Base-by-base conservation (phyloP, 2,329 filamentous ascomycete species). In the Xylaria sp. region DNA sequence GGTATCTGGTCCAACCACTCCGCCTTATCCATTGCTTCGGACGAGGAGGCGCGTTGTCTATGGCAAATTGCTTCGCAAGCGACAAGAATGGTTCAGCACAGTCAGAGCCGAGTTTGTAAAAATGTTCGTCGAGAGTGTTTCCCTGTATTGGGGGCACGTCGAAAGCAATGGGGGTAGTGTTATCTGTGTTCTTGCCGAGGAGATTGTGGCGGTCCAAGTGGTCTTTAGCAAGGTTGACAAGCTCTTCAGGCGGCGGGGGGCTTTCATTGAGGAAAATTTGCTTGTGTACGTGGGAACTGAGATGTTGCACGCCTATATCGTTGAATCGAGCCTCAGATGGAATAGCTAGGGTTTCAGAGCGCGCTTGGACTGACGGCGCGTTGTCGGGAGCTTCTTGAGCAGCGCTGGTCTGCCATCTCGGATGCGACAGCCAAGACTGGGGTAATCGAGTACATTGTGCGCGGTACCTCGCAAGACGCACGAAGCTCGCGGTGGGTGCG, bases 1-100 rank as follows among this genome's bases (percentile, higher is more conserved):
- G 83, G 78, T 99, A 99, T 77, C 93, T 97, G 0, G 94, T 98
- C 95, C 95, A 99, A 1, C 95, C 96, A 73, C 92, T 96, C 69
- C 81, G 84, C 40, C 79, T 85, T 28, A 89, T 78, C 95, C 95
- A 99, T 82, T 88, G 85, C 40, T 85, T 79, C 35, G 88, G 87
- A 65, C 83, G 85, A 3, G 80, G 79, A 3, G 88, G 78, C 78
- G 90, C 76, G 78, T 86, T 76, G 73, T 83, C 82, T 65, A 79
- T 79, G 0, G 91, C 86, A 73, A 96, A 96, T 38, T 88, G 79
- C 73, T 92, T 95, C 1, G 94, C 91, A 66, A 87, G 79, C 5
- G 80, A 82, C 46, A 98, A 77, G 71, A 91, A 97, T 0, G 95
- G 94, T 69, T 97, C 92, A 4, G 93, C 92, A 45, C 90, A 89